Evolutionary conservation across 345 rosid species (phyloP), one percentile per base, ranked within the genome.

Genomic region (Ricinus communis): DNA sequence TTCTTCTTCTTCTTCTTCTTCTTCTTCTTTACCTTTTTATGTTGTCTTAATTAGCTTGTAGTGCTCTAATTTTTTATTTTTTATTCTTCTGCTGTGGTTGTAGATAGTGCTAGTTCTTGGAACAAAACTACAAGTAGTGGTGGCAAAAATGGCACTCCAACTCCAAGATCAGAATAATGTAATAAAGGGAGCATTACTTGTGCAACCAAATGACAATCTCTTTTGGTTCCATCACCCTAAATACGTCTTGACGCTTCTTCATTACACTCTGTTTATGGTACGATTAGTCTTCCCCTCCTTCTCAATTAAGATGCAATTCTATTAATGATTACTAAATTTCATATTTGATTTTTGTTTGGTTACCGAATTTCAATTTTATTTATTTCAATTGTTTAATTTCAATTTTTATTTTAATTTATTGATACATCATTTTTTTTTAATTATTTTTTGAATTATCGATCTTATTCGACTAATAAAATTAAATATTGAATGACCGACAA

Each of bases 221-320:
- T 89, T 89, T 80, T 89, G 85, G 90, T 83, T 89, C 69, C 67
- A 72, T 1, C 71, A 63, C 21, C 92, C 92, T 4, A 76, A 69
- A 16, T 71, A 82, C 28, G 72, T 87, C 46, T 72, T 87, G 59
- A 60, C 62, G 52, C 84, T 86, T 66, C 67, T 89, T 16, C 86
- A 86, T 70, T 84, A 80, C 66, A 83, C 80, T 57, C 70, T 85
- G 24, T 87, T 83, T 50, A 57, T 84, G 87, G 89, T 87, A 77
- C 55, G 38, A 43, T 43, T 43, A 43, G 8, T 43, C 47, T 43
- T 12, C 8, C 47, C 47, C 8, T 43, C 4, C 4, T 43, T 12
- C 47, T 33, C 38, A 33, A 33, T 6, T 33, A 2, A 2, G 6
- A 2, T 2, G 38, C 38, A 33, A 33, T n/a, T n/a, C n/a, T n/a